These are phyloP conservation scores for Suhomyces sp. DNA, from an alignment of 805 yeast species.

Conservation along the genomic window DNA sequence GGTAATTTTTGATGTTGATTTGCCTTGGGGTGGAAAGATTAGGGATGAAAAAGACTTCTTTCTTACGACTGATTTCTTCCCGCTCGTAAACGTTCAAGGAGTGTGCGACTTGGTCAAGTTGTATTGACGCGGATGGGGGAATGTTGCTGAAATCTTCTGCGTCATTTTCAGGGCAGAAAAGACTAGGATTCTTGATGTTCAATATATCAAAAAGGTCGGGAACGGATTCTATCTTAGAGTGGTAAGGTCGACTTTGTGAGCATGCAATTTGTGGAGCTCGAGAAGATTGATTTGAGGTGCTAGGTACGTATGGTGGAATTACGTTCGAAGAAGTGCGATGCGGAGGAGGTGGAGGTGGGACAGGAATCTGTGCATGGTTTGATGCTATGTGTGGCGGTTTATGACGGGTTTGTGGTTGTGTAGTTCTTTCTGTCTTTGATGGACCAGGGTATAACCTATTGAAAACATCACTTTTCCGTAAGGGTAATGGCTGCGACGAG, in stretches of 20 bases:
- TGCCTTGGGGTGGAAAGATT: conserved; percentile 16
- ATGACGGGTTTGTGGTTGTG: background rate
- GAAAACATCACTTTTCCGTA: conserved; percentile 10
- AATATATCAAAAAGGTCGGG: conserved; percentile 23
- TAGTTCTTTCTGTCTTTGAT: background rate
- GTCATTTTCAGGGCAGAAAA: conserved; percentile 21
- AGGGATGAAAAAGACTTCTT: conserved; percentile 54
- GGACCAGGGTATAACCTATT: conserved; percentile 12
- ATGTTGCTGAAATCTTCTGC: too few relatives aligned
- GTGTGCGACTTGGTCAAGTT: background rate
- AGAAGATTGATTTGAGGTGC: background rate
- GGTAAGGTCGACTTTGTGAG: background rate
- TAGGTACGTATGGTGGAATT: background rate
- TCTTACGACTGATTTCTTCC: conserved; percentile 55
- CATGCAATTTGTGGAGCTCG: background rate
- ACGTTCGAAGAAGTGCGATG: too few relatives aligned
- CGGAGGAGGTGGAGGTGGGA: background rate
- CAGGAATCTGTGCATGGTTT: too few relatives aligned
- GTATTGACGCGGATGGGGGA: too few relatives aligned
- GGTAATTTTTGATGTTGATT: conserved; percentile 39
- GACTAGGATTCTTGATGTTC: conserved; percentile 24
- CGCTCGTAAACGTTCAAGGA: conserved; percentile 54
- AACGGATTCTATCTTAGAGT: background rate
- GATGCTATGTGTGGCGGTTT: background rate
- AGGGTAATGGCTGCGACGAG: conserved; percentile 10